These are phyloP conservation scores for Pleurotus giganteus DNA, from an alignment of 768 basidiomycete species.

Conservation along the genomic window DNA sequence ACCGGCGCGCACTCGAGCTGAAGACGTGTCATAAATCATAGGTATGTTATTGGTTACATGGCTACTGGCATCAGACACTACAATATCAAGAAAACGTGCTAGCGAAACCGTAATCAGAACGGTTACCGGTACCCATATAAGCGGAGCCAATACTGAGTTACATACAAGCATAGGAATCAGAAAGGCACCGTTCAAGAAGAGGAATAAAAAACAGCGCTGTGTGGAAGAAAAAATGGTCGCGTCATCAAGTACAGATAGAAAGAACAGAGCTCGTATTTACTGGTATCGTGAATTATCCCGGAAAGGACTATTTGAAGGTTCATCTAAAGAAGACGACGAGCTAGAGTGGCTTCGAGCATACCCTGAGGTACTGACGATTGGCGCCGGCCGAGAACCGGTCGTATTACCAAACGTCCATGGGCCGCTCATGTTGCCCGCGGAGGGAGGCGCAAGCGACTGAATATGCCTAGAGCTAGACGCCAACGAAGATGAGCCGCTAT, in stretches of 20 bases:
- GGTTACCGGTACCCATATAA: too few relatives aligned
- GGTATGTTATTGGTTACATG: too few relatives aligned
- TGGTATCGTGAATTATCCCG: not conserved
- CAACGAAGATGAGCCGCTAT: not conserved
- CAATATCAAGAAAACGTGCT: too few relatives aligned
- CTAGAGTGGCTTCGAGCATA: conserved; percentile 2
- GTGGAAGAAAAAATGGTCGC: too few relatives aligned
- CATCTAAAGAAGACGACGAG: conserved; percentile 5
- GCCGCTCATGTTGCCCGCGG: not conserved
- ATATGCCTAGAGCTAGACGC: not conserved
- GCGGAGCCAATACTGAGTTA: too few relatives aligned
- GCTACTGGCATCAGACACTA: too few relatives aligned
- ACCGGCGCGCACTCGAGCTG: too few relatives aligned
- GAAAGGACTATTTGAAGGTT: conserved; percentile 1
- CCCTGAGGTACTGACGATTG: not conserved
- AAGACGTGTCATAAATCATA: too few relatives aligned
- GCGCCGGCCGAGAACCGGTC: not conserved
- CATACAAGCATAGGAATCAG: not conserved
- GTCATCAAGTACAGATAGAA: not conserved
- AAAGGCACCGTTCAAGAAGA: too few relatives aligned
- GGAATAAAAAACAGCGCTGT: too few relatives aligned
- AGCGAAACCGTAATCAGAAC: too few relatives aligned
- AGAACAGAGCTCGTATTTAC: not conserved
- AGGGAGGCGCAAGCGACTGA: not conserved
- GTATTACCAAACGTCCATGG: not conserved